Conservation (phyloP, 306 rosid genomes). For the Fragaria iinumae region DNA sequence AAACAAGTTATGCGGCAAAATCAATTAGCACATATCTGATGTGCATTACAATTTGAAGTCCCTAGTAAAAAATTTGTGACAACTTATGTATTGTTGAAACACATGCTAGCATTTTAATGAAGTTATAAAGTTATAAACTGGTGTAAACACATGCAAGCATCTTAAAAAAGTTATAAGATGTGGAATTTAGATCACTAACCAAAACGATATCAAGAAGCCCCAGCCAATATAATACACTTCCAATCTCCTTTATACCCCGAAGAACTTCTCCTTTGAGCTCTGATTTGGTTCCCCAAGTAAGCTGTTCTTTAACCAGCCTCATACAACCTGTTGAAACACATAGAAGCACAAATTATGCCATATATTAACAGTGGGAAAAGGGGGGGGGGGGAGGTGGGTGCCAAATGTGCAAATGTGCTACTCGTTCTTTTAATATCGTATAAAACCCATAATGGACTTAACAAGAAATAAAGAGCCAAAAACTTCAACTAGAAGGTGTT, state of each 20-base stretch:
- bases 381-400: not conserved
- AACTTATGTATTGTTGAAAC: too few relatives aligned
- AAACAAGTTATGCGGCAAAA: not conserved
- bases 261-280: constrained; percentile 91
- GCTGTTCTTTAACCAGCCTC: constrained; percentile 85
- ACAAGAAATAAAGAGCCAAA: not conserved
- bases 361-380: not conserved
- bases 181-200: constrained; percentile 51
- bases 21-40: not conserved
- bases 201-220: constrained; percentile 92
- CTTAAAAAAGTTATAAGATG: not conserved
- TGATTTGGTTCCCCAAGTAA: constrained; percentile 82
- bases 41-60: not conserved
- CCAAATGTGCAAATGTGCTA: constrained; percentile 2
- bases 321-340: constrained; percentile 62
- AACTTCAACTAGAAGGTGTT: not conserved
- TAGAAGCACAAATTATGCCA: constrained; percentile 20
- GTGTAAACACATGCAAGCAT: not conserved
- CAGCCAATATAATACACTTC: constrained; percentile 92
- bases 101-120: too few relatives aligned
- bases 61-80: not conserved
- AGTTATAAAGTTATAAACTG: not conserved
- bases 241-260: constrained; percentile 91
- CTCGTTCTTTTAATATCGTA: not conserved
- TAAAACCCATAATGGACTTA: not conserved